Evolutionary conservation across 1,284 basidiomycete species (phyloP).

Genomic region (Marasmius sp.): DNA sequence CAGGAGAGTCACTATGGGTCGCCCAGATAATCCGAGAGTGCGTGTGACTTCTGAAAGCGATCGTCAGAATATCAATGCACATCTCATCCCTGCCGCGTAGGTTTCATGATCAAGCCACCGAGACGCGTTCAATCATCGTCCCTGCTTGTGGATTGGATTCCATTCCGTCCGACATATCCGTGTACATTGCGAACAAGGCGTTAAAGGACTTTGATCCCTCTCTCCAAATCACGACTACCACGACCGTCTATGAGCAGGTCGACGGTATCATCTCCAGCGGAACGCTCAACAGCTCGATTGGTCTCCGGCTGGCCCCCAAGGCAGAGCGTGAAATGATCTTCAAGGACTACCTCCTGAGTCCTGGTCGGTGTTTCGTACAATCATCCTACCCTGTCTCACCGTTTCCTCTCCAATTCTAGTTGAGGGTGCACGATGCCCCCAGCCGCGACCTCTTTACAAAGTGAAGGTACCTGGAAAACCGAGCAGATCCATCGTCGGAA

Average conservation of each 20-base stretch:
- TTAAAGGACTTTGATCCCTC: conserved; percentile 29
- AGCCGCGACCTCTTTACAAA: conserved; percentile 43
- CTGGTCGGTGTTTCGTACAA: conserved; percentile 35
- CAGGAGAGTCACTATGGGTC: conserved; percentile 53
- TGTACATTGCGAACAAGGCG: conserved; percentile 52
- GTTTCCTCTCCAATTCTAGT: conserved; percentile 29
- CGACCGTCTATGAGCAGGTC: conserved; percentile 47
- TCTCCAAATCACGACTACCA: conserved; percentile 32
- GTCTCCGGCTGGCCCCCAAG: conserved; percentile 49
- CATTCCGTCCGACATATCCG: conserved; percentile 65
- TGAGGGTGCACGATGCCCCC: conserved; percentile 37
- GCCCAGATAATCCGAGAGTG: conserved; percentile 47
- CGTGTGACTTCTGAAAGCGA: conserved; percentile 11
- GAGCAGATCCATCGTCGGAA: conserved; percentile 44
- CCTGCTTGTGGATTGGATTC: conserved; percentile 75
- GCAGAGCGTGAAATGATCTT: conserved; percentile 32
- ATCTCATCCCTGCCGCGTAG: conserved; percentile 21
- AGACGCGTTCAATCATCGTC: conserved; percentile 67
- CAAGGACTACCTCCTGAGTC: conserved; percentile 54
- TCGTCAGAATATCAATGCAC: neutral
- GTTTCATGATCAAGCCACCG: conserved; percentile 66
- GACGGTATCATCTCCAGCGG: conserved; percentile 69
- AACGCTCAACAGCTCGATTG: conserved; percentile 57
- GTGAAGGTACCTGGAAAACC: conserved; percentile 43
- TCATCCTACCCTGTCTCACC: neutral